Base-by-base conservation (phyloP, 1,284 basidiomycete genomes). In the Xerocomus amazonicus region DNA sequence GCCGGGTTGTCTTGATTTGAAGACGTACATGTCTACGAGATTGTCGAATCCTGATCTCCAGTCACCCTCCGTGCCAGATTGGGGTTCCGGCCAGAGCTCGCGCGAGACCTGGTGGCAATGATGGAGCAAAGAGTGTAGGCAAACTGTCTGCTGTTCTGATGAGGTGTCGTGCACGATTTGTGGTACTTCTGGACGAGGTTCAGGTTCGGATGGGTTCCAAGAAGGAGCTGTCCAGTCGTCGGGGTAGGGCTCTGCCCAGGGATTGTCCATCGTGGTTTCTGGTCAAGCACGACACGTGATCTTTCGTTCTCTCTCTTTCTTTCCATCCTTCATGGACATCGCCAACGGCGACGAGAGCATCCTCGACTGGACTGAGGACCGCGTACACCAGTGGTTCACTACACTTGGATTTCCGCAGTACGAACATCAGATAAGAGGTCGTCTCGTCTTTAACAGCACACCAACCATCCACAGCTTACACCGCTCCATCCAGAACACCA, bases 351-450 rank as follows among this genome's bases (percentile, higher is more conserved):
- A 56, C 56, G 79, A 78, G 44, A 76, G 63, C 60, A 81, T 92
- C 53, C 60, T 83, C 7, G 82, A 89, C 53, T 94, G 93, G 91
- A 83, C 90, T 65, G 90, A 93, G 72, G 69, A 76, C 37, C 83
- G 86, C 48, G 92, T 96, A 4, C 83, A 91, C 53, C 69, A 70
- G 17, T 93, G 88, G 81, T 71, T 96, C 50, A 72, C 78, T 23
- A 75, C 74, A 41, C 74, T 94, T 34, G 92, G 92, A 2, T 85
- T 85, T 64, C 79, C 85, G 2, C 87, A 91, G 61, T 95, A 95
- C 65, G 85, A 91, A 66, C 70, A 73, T 56, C 77, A 82, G 69
- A 79, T 90, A 59, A 78, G 75, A 78, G 80, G 84, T 85, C 43
- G 50, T 45, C 47, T 85, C 43, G 50, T 45, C 47, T 50, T 43